Evolutionary conservation across 1,139 yeast species (phyloP), one percentile per base, ranked within the genome.

Genomic region (Candida glucosophila): DNA sequence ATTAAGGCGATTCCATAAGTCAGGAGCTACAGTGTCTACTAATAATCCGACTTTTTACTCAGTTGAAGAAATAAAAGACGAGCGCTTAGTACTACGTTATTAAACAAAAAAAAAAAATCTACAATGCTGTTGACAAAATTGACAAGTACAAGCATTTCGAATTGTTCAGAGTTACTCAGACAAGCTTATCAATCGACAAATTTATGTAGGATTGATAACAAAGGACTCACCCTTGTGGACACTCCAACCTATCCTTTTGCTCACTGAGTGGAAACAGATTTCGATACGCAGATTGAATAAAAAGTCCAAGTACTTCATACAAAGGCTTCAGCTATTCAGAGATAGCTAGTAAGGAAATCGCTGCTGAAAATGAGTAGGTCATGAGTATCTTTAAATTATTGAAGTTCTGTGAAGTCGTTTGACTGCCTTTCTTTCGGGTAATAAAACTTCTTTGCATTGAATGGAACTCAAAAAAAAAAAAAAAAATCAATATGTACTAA

Each of bases 41-140:
- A 73, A 77, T 44, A 86, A 78, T 43, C 86, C 86, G 3, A 58
- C 77, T 7, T 77, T 71, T 44, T 78, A 78, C 49, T 62, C 76
- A 2, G 58, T 78, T 30, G 85, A 76, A 15, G 86, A 78, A 42
- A 77, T 78, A 85, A 77, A 76, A 43, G 82, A 78, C 43, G 88
- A 78, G 43, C 85, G 86, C 6, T 47, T 73, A 51, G 60, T 78
- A 18, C 86, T n/a, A n/a, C 86, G 9, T 71, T 80, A 1, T 57
- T 77, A 28, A 45, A 77, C 27, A 65, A 67, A n/a, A n/a, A 39
- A 76, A 75, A 42, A 73, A 76, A 28, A 52, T 78, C 19, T 69
- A 55, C 35, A 83, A 77, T 44, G 85, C 74, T 0, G 83, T 85
- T 4, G 74, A 70, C 34, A 67, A 67, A 27, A 77, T 78, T 32